Conservation (phyloP, 2,329 filamentous ascomycete species). For the Aureobasidium melanogenum region DNA sequence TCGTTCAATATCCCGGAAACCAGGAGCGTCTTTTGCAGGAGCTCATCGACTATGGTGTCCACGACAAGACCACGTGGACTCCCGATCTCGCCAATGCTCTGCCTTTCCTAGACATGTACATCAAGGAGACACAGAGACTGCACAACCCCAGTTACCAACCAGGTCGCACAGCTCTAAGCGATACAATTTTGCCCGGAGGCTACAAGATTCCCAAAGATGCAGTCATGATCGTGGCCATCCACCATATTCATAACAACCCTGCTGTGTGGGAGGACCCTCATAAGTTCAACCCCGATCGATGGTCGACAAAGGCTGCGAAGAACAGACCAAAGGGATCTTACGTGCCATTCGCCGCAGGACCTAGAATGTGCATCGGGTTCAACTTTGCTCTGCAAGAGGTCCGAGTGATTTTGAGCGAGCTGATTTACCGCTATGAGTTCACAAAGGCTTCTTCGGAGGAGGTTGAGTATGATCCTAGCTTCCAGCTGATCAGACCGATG, state of each 20-base stretch:
- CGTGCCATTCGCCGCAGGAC: constrained; percentile 50
- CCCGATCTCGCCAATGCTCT: constrained; percentile 33
- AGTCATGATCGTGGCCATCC: constrained; percentile 44
- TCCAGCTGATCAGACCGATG: constrained; percentile 48
- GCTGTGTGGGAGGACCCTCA: constrained; percentile 49
- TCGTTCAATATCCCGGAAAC: constrained; percentile 45
- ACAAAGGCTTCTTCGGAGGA: constrained; percentile 38
- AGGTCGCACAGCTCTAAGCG: constrained; percentile 46
- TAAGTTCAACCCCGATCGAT: constrained; percentile 51
- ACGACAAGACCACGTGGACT: constrained; percentile 27
- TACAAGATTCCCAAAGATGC: constrained; percentile 46
- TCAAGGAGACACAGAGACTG: constrained; percentile 52
- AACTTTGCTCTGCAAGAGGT: constrained; percentile 55
- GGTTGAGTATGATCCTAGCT: constrained; percentile 51
- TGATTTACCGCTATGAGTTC: constrained; percentile 52
- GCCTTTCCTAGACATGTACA: constrained; percentile 46
- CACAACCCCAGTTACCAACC: constrained; percentile 56
- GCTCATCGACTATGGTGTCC: constrained; percentile 34
- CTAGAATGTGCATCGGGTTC: constrained; percentile 53
- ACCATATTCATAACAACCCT: constrained; percentile 43
- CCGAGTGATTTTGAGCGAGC: constrained; percentile 49
- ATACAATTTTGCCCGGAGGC: constrained; percentile 50
- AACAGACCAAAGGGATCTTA: constrained; percentile 36
- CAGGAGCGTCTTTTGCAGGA: constrained; percentile 52
- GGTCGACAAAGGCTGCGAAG: constrained; percentile 45